phyloP scores from a whole-genome alignment of 2,329 filamentous ascomycete species.

The Daldinia eschscholtzii region DNA sequence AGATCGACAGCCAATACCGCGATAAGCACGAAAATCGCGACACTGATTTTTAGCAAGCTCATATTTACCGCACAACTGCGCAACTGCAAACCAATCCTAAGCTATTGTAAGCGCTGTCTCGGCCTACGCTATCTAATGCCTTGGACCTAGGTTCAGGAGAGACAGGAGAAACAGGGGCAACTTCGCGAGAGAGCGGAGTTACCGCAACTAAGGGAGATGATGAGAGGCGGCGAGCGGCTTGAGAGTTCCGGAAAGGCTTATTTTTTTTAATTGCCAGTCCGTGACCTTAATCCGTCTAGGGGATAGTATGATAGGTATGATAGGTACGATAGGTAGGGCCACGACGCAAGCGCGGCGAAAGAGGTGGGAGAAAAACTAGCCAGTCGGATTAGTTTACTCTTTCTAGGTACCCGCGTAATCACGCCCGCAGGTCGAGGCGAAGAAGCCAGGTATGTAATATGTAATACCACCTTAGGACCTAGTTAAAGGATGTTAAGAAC shows the following conservation, averaged over 20 bases:
- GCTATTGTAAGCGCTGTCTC: conserved; percentile 30
- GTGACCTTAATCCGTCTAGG: conserved; percentile 4
- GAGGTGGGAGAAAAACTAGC: conserved; percentile 11
- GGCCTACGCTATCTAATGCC: background rate
- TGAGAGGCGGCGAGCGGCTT: conserved; percentile 29
- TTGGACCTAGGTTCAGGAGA: background rate
- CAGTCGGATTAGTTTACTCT: conserved; percentile 33
- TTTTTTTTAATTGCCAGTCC: conserved; percentile 33
- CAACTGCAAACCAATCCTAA: conserved; percentile 18
- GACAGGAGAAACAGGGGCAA: background rate
- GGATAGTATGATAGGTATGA: conserved; percentile 6
- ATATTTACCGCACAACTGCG: conserved; percentile 15
- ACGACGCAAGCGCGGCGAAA: background rate
- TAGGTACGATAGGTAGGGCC: background rate
- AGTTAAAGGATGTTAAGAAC: no score
- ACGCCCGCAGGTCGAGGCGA: conserved; percentile 20
- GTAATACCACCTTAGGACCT: background rate
- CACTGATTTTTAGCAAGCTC: conserved; percentile 13
- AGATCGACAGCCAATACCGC: conserved; percentile 39
- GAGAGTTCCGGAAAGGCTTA: conserved; percentile 32
- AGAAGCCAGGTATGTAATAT: conserved; percentile 27
- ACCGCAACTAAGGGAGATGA: conserved; percentile 19
- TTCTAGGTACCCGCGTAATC: conserved; percentile 1
- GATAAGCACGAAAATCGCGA: conserved; percentile 38
- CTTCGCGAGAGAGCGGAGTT: conserved; percentile 10